These are phyloP conservation scores for Hypseocharis bilobata DNA, from an alignment of 441 rosid species.

Conservation along the genomic window DNA sequence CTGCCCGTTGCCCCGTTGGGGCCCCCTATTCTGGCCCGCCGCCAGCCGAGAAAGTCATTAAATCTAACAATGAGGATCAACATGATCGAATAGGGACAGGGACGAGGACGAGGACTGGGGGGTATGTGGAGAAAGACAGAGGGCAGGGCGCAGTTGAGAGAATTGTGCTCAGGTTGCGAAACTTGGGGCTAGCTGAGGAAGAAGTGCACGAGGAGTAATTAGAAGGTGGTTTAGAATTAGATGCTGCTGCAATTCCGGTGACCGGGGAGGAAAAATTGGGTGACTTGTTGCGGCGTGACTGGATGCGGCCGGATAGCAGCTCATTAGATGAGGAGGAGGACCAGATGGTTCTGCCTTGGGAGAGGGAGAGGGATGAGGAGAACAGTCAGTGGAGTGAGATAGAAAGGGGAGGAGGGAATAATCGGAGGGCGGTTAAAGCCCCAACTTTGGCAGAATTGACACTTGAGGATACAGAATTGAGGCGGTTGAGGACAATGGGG, in stretches of 20 bases:
- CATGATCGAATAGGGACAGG: slow-evolving; percentile 22
- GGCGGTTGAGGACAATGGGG: slow-evolving; percentile 65
- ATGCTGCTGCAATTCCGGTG: slow-evolving; percentile 18
- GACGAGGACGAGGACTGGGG: too few species aligned
- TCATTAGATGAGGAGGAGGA: slow-evolving; percentile 40
- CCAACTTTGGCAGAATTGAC: slow-evolving; percentile 82
- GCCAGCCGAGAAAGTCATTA: slow-evolving; percentile 14
- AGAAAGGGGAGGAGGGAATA: slow-evolving; percentile 24
- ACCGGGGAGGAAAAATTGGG: slow-evolving; percentile 74
- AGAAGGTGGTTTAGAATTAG: too few species aligned
- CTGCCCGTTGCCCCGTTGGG: too few species aligned
- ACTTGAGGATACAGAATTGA: slow-evolving; percentile 71
- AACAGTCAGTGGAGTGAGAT: slow-evolving; percentile 15
- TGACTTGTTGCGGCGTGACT: slow-evolving; percentile 68
- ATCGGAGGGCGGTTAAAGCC: slow-evolving; percentile 50
- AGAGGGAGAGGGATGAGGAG: slow-evolving; percentile 42
- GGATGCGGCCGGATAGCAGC: slow-evolving; percentile 74
- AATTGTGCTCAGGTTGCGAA: slow-evolving; percentile 71
- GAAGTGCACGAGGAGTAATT: slow-evolving; percentile 16
- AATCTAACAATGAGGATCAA: slow-evolving; percentile 18
- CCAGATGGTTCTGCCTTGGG: slow-evolving; percentile 57
- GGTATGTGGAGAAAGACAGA: slow-evolving; percentile 31
- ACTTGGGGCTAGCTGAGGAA: slow-evolving; percentile 60
- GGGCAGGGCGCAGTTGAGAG: slow-evolving; percentile 63
- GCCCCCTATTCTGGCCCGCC: too few species aligned